Percentiles rank a stretch among this genome's conserved stretches.
These are phyloP conservation scores for Ganoderma lucidum DNA, from an alignment of 1,284 basidiomycete genomes.

Conservation along the genomic window DNA sequence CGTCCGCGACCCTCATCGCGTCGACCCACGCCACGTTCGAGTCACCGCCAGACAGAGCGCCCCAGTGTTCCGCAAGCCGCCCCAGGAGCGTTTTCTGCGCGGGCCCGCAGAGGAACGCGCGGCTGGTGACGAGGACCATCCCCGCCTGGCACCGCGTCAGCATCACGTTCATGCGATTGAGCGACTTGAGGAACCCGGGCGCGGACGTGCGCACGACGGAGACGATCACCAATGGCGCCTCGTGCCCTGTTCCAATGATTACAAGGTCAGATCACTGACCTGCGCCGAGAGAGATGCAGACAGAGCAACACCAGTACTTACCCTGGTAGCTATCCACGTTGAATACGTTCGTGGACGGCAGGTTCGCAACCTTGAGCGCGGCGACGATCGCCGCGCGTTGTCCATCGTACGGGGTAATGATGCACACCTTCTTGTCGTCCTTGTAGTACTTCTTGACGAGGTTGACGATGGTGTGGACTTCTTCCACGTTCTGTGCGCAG, in stretches of 20 bases:
- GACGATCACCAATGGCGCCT: slow-evolving; percentile 62
- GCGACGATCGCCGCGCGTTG: slow-evolving; percentile 65
- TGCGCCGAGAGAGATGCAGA: neutral
- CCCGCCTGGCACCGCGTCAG: slow-evolving; percentile 37
- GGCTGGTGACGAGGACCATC: slow-evolving; percentile 37
- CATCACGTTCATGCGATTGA: slow-evolving; percentile 76
- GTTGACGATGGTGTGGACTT: slow-evolving; percentile 48
- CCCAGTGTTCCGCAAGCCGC: slow-evolving; percentile 32
- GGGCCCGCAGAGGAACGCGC: slow-evolving; percentile 29
- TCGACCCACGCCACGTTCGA: slow-evolving; percentile 8
- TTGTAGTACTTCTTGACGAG: slow-evolving; percentile 46
- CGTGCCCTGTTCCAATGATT: slow-evolving; percentile 36
- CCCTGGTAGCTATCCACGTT: slow-evolving; percentile 78
- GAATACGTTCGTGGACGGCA: slow-evolving; percentile 64
- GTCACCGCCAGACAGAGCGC: neutral
- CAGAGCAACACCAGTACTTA: slow-evolving; percentile 30
- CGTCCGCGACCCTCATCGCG: slow-evolving; percentile 22
- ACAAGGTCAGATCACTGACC: neutral
- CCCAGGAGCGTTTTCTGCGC: slow-evolving; percentile 25
- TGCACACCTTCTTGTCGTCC: slow-evolving; percentile 48
- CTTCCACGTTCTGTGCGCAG: slow-evolving; percentile 45
- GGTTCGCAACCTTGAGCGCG: slow-evolving; percentile 49
- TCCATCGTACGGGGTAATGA: slow-evolving; percentile 78
- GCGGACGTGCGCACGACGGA: slow-evolving; percentile 66
- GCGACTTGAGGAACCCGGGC: slow-evolving; percentile 65